phyloP scores from a whole-genome alignment of 495 filamentous ascomycete species.

The Aspergillus steynii region DNA sequence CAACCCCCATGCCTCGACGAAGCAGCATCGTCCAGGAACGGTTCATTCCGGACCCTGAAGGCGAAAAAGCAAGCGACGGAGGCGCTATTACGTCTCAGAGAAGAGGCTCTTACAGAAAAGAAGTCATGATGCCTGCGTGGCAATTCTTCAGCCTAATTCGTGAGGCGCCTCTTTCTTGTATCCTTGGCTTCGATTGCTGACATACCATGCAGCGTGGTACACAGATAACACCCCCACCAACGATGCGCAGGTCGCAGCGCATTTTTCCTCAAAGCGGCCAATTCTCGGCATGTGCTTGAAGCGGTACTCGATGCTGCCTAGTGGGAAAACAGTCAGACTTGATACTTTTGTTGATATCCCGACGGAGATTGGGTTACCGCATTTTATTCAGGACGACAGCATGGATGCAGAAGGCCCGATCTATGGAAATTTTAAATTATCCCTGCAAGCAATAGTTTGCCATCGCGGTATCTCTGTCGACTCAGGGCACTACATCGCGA shows the following conservation, averaged over 20 bases:
- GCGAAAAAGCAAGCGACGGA: constrained; percentile 38
- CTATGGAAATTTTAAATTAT: constrained; percentile 83
- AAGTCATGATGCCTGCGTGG: constrained; percentile 95
- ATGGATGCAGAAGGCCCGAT: constrained; percentile 62
- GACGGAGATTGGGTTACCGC: constrained; percentile 79
- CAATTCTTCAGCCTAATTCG: constrained; percentile 93
- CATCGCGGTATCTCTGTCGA: constrained; percentile 88
- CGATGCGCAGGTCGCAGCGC: constrained; percentile 69
- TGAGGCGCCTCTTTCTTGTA: constrained; percentile 35
- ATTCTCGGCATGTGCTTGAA: constrained; percentile 92
- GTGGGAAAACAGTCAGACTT: constrained; percentile 66
- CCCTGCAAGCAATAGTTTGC: constrained; percentile 85
- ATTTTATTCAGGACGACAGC: constrained; percentile 84
- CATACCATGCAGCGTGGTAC: constrained; percentile 52
- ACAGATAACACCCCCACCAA: constrained; percentile 69
- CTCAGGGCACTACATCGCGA: constrained; percentile 87
- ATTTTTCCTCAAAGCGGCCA: constrained; percentile 73
- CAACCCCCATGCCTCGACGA: constrained; percentile 36
- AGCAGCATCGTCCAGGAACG: constrained; percentile 65
- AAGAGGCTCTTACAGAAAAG: constrained; percentile 63
- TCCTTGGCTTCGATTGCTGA: constrained; percentile 35
- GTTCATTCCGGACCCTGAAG: constrained; percentile 48
- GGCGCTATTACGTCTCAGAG: constrained; percentile 25
- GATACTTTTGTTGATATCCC: constrained; percentile 90
- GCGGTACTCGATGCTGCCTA: constrained; percentile 73